These are phyloP conservation scores for Arabidopsis thaliana DNA, from an alignment of 345 rosid species.

Conservation along the genomic window TAIR10.1 NC_003076.8:20019001-20019500, in stretches of 20 bases:
- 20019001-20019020: conserved; percentile 13
- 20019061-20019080: conserved; percentile 42
- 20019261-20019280: neutral
- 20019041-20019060: conserved; percentile 19
- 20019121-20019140: conserved; percentile 3
- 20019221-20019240: neutral
- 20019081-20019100: conserved; percentile 31
- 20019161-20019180: neutral
- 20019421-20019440: neutral
- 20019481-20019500: neutral
- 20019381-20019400: conserved; percentile 2
- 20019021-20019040: conserved; percentile 32
- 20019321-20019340: conserved; percentile 12
- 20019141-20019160: conserved; percentile 8
- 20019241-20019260: neutral
- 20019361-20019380: neutral
- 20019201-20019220: neutral
- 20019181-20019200: neutral
- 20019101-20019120: conserved; percentile 18
- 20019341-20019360: neutral
- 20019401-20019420: neutral
- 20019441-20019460: neutral
- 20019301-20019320: conserved; percentile 1
- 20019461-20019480: neutral
- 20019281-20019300: neutral